Base-by-base conservation (phyloP, 2,329 filamentous ascomycete genomes). In the Penicillium frequentans region DNA sequence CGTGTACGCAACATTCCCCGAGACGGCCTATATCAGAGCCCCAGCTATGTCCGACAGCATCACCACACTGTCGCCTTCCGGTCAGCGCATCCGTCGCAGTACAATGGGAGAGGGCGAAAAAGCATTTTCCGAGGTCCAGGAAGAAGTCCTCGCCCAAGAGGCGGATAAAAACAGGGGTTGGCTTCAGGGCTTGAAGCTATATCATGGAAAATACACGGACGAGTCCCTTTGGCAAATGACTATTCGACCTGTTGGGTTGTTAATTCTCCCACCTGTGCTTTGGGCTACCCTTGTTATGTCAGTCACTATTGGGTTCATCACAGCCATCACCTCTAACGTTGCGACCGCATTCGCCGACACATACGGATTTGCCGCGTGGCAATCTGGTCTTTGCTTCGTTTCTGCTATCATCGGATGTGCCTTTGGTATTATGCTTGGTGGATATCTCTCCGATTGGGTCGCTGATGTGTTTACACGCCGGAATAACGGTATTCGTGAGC, bases 361-460 rank as follows among this genome's bases (percentile, higher is more conserved):
- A 3, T 74, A 74, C 45, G 59, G 60, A 21, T 74, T 73, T 56
- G 58, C 57, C 27, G 49, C 71, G 5, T 74, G 68, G 63, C 71
- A 75, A 56, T 64, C 69, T 1, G 83, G 82, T 0, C 74, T 85
- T 5, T 81, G 79, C 59, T 85, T 84, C 59, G 64, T 84, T 29
- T 13, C 55, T 7, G 58, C 52, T 27, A 45, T 61, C 14, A 39
- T 61, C 5, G 59, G 59, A 14, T 59, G 53, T 42, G 19, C 31
- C 13, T 52, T 61, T 14, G 83, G 80, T 11, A 78, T 83, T n/a
- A 75, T 79, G 3, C 76, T 79, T 1, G 82, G 82, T 14, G 83
- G 83, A 1, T 68, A 75, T 44, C 55, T 73, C 24, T 69, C 68
- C 11, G 73, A 75, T 51, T 62, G 58, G 61, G 62, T 71, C 3